Evolutionary conservation across 1,284 basidiomycete genomes (phyloP), one percentile per base, ranked within the genome.

Genomic region (Pseudozyma hubeiensis): DNA sequence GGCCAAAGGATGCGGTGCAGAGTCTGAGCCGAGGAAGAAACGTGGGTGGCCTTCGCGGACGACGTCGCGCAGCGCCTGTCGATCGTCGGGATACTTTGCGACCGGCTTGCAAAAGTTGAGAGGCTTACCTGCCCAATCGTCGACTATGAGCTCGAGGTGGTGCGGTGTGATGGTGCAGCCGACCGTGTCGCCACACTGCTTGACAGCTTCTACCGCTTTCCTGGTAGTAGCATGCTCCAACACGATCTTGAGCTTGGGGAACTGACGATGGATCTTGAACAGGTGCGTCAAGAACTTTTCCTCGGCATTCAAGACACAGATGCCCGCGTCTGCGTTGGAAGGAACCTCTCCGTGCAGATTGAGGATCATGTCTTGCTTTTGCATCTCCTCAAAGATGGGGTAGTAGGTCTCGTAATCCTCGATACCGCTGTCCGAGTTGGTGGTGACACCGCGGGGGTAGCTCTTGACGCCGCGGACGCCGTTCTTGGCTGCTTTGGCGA

Each of bases 21-120:
- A 95, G 86, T 99, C 97, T 17, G 94, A 97, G 16, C 97, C 97
- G 48, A 99, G 88, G 89, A 99, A 99, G 87, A 99, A 99, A 62
- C 93, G 91, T 2, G 93, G 91, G 85, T 97, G 93, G 2, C 96
- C 81, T 63, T 76, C 57, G 67, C 87, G 88, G 57, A 99, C 89
- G 40, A 95, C 90, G 24, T 92, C 89, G 59, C 90, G 89, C 57
- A 99, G 86, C 10, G 97, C 95, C 76, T 89, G 86, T 31, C 96
- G 88, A 85, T 99, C 97, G 75, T 92, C 91, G 5, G 95, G 95
- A 81, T 90, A 94, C 86, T 99, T 99, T 31, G 97, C 96, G 24
- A 99, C 92, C 0, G 97, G 97, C 86, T 99, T 99, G 88, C 97
- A 99, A 85, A 93, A 99, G 84, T 97, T 90, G 88, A 93, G 93